A percentile compares a stretch with the other conserved stretches of the same genome.
These are phyloP conservation scores for Trametes hirsuta DNA, from an alignment of 1,284 basidiomycete species.

Conservation along the genomic window DNA sequence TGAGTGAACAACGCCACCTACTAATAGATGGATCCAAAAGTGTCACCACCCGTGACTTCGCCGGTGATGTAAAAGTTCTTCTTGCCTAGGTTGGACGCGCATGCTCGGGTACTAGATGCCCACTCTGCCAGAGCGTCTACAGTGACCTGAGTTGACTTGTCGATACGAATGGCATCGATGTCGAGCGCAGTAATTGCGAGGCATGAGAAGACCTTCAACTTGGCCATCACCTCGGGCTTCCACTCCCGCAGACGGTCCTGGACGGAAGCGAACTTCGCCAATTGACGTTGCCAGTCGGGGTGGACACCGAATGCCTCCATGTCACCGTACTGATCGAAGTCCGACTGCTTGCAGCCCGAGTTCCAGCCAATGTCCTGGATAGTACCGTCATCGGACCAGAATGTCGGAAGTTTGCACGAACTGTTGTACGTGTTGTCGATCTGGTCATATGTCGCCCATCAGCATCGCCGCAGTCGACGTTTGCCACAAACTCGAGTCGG, in stretches of 20 bases:
- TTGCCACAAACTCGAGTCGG: constrained; percentile 21
- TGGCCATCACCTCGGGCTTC: constrained; percentile 75
- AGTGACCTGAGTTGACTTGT: constrained; percentile 91
- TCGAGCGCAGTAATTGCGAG: constrained; percentile 86
- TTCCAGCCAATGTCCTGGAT: constrained; percentile 55
- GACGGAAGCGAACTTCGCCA: constrained; percentile 92
- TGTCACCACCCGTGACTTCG: constrained; percentile 94
- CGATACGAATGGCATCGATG: constrained; percentile 91
- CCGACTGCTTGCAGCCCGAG: constrained; percentile 76
- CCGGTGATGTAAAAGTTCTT: constrained; percentile 88
- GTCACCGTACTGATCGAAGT: constrained; percentile 94
- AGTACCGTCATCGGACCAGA: constrained; percentile 79
- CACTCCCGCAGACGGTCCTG: constrained; percentile 93
- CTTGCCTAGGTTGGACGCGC: constrained; percentile 75
- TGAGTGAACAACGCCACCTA: constrained; percentile 40
- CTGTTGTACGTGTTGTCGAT: constrained; percentile 68
- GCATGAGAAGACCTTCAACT: constrained; percentile 79
- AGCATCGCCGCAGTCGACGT: constrained; percentile 1
- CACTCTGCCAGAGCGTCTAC: constrained; percentile 79
- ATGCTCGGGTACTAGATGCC: constrained; percentile 73
- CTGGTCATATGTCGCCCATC: constrained; percentile 38
- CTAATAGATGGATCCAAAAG: constrained; percentile 86
- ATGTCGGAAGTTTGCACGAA: constrained; percentile 74
- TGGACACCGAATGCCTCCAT: constrained; percentile 96
- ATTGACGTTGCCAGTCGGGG: constrained; percentile 91